Base-by-base conservation (phyloP, 2,329 filamentous ascomycete genomes). In the Camptophora hylomeconis region DNA sequence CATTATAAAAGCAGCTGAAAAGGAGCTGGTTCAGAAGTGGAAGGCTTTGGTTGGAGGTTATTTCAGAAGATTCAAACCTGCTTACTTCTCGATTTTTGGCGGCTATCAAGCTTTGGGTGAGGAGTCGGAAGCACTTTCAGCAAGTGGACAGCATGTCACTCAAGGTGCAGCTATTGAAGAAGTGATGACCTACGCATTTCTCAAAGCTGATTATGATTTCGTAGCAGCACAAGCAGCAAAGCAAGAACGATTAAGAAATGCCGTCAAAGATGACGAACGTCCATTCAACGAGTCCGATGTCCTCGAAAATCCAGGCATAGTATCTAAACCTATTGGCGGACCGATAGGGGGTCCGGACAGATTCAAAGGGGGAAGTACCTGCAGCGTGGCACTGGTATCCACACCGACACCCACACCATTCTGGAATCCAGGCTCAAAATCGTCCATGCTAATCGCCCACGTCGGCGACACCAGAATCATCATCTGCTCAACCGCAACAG, bases 141-240 rank as follows among this genome's bases (percentile, higher is more conserved):
- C 38, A 24, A 36, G 33, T 16, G 44, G 41, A 3, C 22, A 45
- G 8, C 41, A 45, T 4, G 30, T 64, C 5, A 42, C 52, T 14
- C 45, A 48, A 24, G 44, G 52, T 9, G 53, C 58, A n/a, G 50
- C 52, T 3, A 58, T 61, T 28, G 58, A 62, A 41, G 58, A 62
- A 37, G 51, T 92, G 19, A 63, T 98, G 30, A 80, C 80, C 35
- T 95, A 95, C 54, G 83, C 87, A 13, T 98, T 98, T 47, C 65
- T 98, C 26, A 80, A 83, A 44, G 84, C 86, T 18, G 89, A 98
- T 52, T 72, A 94, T 28, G 87, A 95, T 55, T 98, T 98, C 47
- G 76, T 95, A 31, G 72, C 79, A 5, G 84, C 83, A 1, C 87
- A 95, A 55, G 84, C 84, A 4, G 69, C 72, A 24, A 92, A 92